phyloP scores from a whole-genome alignment of 2,329 filamentous ascomycete species.

The Nannizzia gypsea region DNA sequence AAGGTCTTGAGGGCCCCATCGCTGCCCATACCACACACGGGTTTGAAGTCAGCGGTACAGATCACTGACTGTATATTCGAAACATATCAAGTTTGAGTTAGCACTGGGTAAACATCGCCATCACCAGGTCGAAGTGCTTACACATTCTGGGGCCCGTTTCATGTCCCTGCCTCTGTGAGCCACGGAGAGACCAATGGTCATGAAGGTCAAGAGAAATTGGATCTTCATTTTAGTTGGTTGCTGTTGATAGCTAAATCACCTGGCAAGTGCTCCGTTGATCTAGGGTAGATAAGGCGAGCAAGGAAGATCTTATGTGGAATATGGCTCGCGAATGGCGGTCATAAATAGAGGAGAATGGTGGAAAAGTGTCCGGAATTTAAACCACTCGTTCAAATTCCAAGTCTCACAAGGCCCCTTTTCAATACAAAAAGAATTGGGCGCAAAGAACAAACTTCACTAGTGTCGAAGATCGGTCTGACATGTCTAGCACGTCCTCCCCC shows the following conservation, averaged over 20 bases:
- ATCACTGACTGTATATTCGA: background rate
- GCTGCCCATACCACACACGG: background rate
- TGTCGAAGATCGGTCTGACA: background rate
- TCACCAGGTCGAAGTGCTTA: background rate
- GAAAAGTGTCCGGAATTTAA: background rate
- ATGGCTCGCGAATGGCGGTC: background rate
- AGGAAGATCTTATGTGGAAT: background rate
- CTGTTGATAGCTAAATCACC: background rate
- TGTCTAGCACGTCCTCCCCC: background rate
- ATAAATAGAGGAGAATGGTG: background rate
- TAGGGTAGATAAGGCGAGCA: background rate
- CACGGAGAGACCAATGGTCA: background rate
- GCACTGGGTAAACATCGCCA: background rate
- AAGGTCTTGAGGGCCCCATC: background rate
- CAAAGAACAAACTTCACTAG: background rate
- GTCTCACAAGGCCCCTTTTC: background rate
- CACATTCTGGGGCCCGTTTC: background rate
- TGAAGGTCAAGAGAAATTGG: background rate
- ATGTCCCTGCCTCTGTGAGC: background rate
- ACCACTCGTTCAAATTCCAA: background rate
- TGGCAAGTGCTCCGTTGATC: too few relatives aligned
- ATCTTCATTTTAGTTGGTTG: background rate
- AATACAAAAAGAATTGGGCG: background rate
- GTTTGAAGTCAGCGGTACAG: background rate
- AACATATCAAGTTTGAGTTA: background rate